Evolutionary conservation across 1,284 basidiomycete species (phyloP).

Genomic region (Ceraceosorus guamensis): DNA sequence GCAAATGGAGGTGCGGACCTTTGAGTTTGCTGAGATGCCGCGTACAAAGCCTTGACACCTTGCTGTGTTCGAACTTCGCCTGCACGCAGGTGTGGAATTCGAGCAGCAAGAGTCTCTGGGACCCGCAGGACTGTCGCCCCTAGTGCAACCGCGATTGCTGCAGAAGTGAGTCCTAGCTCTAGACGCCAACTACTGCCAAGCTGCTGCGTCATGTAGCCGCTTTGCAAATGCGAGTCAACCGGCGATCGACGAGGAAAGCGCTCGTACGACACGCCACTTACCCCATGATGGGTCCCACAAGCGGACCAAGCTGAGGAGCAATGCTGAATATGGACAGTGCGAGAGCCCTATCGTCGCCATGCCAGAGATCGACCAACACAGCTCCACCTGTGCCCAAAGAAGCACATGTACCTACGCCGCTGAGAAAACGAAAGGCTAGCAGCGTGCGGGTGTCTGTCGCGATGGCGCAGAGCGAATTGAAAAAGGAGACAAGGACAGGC

Average conservation of each 20-base stretch:
- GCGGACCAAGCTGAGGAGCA: slow-evolving; percentile 8
- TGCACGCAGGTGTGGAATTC: too few relatives aligned
- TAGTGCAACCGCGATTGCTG: too few relatives aligned
- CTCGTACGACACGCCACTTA: too few relatives aligned
- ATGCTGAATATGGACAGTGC: slow-evolving; percentile 8
- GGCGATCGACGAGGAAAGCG: too few relatives aligned
- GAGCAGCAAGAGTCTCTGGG: too few relatives aligned
- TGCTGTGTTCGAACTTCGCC: too few relatives aligned
- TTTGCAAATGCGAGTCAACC: too few relatives aligned
- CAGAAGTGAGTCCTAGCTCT: too few relatives aligned
- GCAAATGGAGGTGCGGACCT: neutral
- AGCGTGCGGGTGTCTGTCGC: neutral
- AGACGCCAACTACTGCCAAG: neutral
- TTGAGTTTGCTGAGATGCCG: neutral
- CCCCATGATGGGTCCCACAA: slow-evolving; percentile 6
- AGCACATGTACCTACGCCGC: slow-evolving; percentile 7
- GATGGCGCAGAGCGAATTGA: slow-evolving; percentile 1
- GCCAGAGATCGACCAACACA: slow-evolving; percentile 3
- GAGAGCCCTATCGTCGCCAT: slow-evolving; percentile 2
- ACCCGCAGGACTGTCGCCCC: too few relatives aligned
- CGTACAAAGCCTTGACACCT: too few relatives aligned
- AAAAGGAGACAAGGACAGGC: slow-evolving; percentile 4
- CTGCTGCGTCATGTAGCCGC: slow-evolving; percentile 6
- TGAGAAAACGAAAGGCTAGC: slow-evolving; percentile 6
- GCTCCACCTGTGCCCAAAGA: slow-evolving; percentile 8